These are phyloP conservation scores for Neopestalotiopsis rosae DNA, from an alignment of 2,329 filamentous ascomycete species.

Conservation along the genomic window DNA sequence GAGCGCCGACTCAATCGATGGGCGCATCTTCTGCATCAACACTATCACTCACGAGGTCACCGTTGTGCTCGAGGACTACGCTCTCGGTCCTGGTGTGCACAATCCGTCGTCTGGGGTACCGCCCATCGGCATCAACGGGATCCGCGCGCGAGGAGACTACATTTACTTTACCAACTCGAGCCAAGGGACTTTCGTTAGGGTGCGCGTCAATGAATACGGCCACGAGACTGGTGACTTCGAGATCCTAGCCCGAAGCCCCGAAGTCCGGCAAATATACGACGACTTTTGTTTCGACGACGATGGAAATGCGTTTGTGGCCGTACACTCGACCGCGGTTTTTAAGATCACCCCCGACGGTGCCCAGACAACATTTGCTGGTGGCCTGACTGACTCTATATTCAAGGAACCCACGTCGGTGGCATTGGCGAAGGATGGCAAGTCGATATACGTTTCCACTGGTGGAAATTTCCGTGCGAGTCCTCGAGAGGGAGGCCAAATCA, in stretches of 20 bases:
- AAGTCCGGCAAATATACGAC: constrained; percentile 20
- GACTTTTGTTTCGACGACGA: constrained; percentile 27
- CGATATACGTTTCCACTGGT: constrained; percentile 26
- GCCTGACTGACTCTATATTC: constrained; percentile 5
- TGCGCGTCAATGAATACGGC: constrained; percentile 24
- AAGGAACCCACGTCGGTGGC: constrained; percentile 25
- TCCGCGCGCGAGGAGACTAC: constrained; percentile 21
- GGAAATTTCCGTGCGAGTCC: constrained; percentile 17
- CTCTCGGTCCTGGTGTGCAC: constrained; percentile 17
- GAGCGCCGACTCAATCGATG: constrained; percentile 23
- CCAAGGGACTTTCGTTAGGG: constrained; percentile 20
- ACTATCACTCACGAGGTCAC: constrained; percentile 19
- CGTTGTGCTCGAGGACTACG: constrained; percentile 23
- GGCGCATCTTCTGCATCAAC: constrained; percentile 26
- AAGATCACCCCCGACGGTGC: constrained; percentile 25
- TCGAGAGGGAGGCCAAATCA: background rate
- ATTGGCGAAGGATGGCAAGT: constrained; percentile 23
- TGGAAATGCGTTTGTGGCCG: constrained; percentile 26
- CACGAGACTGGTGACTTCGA: constrained; percentile 22
- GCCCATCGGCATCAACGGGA: constrained; percentile 26
- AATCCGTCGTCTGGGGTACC: background rate
- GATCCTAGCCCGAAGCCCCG: constrained; percentile 21
- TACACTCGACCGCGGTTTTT: constrained; percentile 24
- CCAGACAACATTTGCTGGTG: constrained; percentile 23
- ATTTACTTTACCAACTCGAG: constrained; percentile 31